Conservation (phyloP, 2,329 filamentous ascomycete genomes). For the Phialophora chinensis region DNA sequence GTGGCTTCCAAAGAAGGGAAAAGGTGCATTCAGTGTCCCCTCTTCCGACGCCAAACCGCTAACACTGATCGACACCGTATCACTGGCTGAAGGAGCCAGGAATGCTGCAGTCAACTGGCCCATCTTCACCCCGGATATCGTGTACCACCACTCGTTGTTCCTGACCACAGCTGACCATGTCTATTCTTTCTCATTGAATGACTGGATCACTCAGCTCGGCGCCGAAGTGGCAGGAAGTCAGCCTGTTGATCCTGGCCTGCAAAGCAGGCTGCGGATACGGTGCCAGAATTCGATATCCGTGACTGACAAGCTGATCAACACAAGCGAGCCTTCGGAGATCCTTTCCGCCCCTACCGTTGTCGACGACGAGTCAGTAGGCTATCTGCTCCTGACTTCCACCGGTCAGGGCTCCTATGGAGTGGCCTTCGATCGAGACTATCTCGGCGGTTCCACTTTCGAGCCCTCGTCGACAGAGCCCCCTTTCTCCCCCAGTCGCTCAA, state of each 20-base stretch:
- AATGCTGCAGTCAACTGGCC: constrained; percentile 50
- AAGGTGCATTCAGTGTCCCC: constrained; percentile 50
- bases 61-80: constrained; percentile 52
- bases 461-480: constrained; percentile 28
- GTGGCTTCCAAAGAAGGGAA: constrained; percentile 62
- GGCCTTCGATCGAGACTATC: constrained; percentile 57
- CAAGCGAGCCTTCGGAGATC: constrained; percentile 44
- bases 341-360: constrained; percentile 59
- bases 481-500: constrained; percentile 21
- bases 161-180: constrained; percentile 62
- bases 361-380: constrained; percentile 63
- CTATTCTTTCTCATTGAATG: constrained; percentile 60
- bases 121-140: constrained; percentile 62
- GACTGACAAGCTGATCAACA: constrained; percentile 55
- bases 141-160: constrained; percentile 64
- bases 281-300: constrained; percentile 58
- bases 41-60: constrained; percentile 51
- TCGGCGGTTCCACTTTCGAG: constrained; percentile 19
- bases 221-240: constrained; percentile 53
- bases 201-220: constrained; percentile 64
- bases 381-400: constrained; percentile 60
- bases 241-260: constrained; percentile 56
- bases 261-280: constrained; percentile 63
- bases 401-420: constrained; percentile 58
- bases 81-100: constrained; percentile 43